Conservation (phyloP, 2,329 filamentous ascomycete species). For the Xylariaceae sp. region DNA sequence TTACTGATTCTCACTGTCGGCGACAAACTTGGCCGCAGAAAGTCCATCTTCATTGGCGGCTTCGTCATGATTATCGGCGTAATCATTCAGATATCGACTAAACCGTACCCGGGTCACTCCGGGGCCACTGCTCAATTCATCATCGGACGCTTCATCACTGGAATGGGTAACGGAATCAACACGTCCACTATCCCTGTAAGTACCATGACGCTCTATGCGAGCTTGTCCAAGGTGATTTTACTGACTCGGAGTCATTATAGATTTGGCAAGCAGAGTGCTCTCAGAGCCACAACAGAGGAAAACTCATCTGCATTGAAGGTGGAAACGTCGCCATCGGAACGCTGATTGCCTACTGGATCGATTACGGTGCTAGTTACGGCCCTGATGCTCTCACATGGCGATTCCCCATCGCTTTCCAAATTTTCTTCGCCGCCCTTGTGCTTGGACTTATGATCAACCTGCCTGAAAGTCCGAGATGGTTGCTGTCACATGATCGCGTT, state of each 20-base stretch:
- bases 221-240: neutral
- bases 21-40: constrained; percentile 52
- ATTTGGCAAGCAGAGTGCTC: constrained; percentile 25
- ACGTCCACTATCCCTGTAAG: constrained; percentile 41
- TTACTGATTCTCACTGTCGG: constrained; percentile 41
- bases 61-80: constrained; percentile 53
- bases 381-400: constrained; percentile 35
- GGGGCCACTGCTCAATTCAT: constrained; percentile 47
- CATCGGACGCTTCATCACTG: constrained; percentile 46
- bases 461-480: constrained; percentile 53
- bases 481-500: constrained; percentile 40
- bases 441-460: constrained; percentile 37
- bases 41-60: constrained; percentile 50
- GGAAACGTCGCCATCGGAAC: constrained; percentile 41
- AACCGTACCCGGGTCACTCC: constrained; percentile 34
- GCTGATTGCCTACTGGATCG: constrained; percentile 41
- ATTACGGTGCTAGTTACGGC: constrained; percentile 36
- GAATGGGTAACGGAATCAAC: constrained; percentile 49
- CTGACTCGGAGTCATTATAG: too few relatives aligned
- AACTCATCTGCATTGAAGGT: constrained; percentile 56
- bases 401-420: constrained; percentile 40
- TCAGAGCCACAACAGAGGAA: constrained; percentile 52
- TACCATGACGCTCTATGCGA: constrained; percentile 34
- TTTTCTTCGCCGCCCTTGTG: constrained; percentile 41
- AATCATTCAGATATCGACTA: constrained; percentile 48